Conservation (phyloP, 352 stramenopile species). For the Elongisporangium prolatum region DNA sequence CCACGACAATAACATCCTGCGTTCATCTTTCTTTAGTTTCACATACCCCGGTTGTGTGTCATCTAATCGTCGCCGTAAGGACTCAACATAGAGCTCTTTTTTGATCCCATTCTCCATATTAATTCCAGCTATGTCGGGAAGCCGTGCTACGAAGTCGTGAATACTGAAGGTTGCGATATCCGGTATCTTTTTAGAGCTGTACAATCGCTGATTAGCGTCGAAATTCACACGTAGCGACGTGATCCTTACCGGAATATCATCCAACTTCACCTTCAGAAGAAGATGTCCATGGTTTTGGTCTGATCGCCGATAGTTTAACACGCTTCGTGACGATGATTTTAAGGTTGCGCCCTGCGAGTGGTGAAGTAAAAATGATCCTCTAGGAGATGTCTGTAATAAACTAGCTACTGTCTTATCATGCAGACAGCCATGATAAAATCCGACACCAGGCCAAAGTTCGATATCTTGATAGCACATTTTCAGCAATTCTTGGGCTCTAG, state of each 20-base stretch:
- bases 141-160: constrained; percentile 29
- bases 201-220: constrained; percentile 15
- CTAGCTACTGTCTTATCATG: constrained; percentile 20
- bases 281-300: neutral
- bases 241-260: constrained; percentile 29
- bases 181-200: constrained; percentile 33
- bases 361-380: constrained; percentile 48
- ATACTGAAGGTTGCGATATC: constrained; percentile 31
- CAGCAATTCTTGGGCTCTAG: constrained; percentile 17
- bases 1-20: constrained; percentile 1
- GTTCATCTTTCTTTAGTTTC: constrained; percentile 9
- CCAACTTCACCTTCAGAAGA: constrained; percentile 41
- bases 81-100: constrained; percentile 12
- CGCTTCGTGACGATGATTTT: neutral
- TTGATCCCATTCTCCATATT: constrained; percentile 26
- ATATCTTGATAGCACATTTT: constrained; percentile 39
- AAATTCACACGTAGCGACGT: constrained; percentile 32
- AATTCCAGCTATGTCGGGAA: constrained; percentile 36
- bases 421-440: constrained; percentile 46
- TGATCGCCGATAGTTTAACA: neutral
- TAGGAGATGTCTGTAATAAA: constrained; percentile 16
- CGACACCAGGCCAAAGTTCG: constrained; percentile 47
- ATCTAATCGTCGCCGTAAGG: constrained; percentile 17
- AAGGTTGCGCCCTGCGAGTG: constrained; percentile 3
- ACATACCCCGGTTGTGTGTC: neutral